Evolutionary conservation across 169 alveolate genomes (phyloP).

Genomic region (Besnoitia besnoiti): DNA sequence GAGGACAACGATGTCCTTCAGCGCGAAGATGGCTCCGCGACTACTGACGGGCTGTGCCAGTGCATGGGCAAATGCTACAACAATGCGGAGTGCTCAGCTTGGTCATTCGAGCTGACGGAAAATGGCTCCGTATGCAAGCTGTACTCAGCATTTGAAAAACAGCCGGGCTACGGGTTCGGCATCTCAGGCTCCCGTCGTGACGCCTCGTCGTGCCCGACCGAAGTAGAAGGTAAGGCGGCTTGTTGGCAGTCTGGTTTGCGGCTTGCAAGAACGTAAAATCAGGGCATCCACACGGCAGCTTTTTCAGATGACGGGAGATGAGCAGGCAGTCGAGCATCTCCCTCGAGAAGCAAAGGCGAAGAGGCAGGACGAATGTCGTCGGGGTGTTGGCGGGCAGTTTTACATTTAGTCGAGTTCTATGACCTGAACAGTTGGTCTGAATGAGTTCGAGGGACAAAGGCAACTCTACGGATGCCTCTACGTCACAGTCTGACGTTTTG

Average conservation of each 20-base stretch:
- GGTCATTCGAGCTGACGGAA: not conserved
- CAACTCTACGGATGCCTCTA: too few species aligned
- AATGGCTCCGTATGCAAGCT: not conserved
- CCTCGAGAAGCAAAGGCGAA: too few species aligned
- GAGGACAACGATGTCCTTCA: not conserved
- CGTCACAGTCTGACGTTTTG: too few species aligned
- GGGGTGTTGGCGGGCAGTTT: too few species aligned
- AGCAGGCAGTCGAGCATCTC: too few species aligned
- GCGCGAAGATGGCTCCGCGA: not conserved
- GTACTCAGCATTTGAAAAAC: not conserved
- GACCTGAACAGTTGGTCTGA: too few species aligned
- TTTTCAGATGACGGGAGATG: too few species aligned
- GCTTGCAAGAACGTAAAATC: too few species aligned
- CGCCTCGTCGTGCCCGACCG: not conserved
- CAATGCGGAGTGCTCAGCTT: not conserved
- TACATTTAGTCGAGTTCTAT: too few species aligned
- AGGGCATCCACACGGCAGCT: too few species aligned
- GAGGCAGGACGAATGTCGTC: too few species aligned
- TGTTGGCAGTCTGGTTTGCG: not conserved
- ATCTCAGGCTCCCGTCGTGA: not conserved
- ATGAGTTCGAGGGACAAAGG: too few species aligned
- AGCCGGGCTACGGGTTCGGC: not conserved
- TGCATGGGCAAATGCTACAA: not conserved
- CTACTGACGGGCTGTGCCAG: not conserved
- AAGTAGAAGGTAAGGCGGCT: not conserved